Evolutionary conservation across 1,139 yeast species (phyloP), one percentile per base, ranked within the genome.

Genomic region (Suhomyces atakaporum): DNA sequence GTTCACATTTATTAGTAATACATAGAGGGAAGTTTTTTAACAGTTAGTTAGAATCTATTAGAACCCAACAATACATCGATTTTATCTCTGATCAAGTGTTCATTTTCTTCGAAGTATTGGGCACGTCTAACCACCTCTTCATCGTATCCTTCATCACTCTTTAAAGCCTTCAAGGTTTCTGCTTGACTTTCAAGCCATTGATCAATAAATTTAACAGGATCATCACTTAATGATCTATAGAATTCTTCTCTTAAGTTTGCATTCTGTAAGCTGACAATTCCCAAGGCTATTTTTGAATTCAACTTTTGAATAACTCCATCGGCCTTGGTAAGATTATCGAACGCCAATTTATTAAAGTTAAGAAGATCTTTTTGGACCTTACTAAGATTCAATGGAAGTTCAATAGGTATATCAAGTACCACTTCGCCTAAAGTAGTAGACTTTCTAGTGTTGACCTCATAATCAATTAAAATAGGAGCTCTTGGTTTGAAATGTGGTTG

Each of bases 71-170:
- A 72, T 36, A 88, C 67, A 47, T 85, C 89, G 37, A 89, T 73
- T 50, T 86, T 87, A 51, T 88, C 92, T 47, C 77, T 76, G 39
- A 89, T 69, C 52, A 85, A 66, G 29, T 58, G 62, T 49, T 71
- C 75, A 42, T 86, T 87, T 42, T 86, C 88, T 30, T 79, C 77
- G 62, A 88, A 90, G 60, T 84, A 89, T 25, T 82, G 77, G 6
- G 95, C 79, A 51, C 83, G 79, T 65, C 98, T 79, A 3, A 88
- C 96, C 20, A 79, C 70, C 56, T 92, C 97, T 61, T 90, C 97
- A 55, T 86, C 88, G 59, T 85, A 86, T 7, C 94, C 89, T 50
- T 86, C 90, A 58, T 90, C 97, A 44, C 94, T 87, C 50, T 84
- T 76, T 46, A 88, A 73, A 12, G 88, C 81, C 57, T 79, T 81